Evolutionary conservation across 2,329 filamentous ascomycete species (phyloP).

Genomic region (Alternaria novae-zelandiae): DNA sequence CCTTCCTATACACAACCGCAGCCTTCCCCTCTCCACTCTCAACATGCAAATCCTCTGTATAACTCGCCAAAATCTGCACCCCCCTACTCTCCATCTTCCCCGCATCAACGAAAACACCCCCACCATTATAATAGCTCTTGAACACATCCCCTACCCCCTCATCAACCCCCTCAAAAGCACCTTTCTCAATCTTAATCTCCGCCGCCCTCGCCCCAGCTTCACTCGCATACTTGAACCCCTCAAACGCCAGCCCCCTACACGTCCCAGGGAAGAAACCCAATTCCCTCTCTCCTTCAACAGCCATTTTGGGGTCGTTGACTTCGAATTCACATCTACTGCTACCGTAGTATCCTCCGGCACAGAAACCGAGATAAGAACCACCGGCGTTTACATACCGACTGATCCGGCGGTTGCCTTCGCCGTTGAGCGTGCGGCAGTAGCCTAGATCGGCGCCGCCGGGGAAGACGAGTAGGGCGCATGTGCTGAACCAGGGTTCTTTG

Average conservation of each 20-base stretch:
- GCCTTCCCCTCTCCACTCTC: slow-evolving; percentile 76
- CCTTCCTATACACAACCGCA: slow-evolving; percentile 81
- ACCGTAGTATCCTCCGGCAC: slow-evolving; percentile 93
- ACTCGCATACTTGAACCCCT: slow-evolving; percentile 87
- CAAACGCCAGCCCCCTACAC: slow-evolving; percentile 85
- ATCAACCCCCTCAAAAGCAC: slow-evolving; percentile 57
- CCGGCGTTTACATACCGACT: slow-evolving; percentile 83
- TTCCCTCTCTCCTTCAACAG: slow-evolving; percentile 85
- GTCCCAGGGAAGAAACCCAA: slow-evolving; percentile 86
- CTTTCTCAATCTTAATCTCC: slow-evolving; percentile 68
- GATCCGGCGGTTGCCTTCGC: slow-evolving; percentile 84
- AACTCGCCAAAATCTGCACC: slow-evolving; percentile 83
- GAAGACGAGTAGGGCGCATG: slow-evolving; percentile 88
- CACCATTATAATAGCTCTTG: slow-evolving; percentile 89
- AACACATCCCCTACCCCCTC: slow-evolving; percentile 67
- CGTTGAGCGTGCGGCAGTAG: slow-evolving; percentile 88
- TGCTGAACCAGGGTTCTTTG: slow-evolving; percentile 88
- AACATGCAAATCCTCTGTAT: slow-evolving; percentile 75
- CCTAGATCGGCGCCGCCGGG: slow-evolving; percentile 93
- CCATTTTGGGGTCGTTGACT: slow-evolving; percentile 78
- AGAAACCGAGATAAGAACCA: slow-evolving; percentile 87
- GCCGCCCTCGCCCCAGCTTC: slow-evolving; percentile 82
- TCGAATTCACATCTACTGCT: slow-evolving; percentile 86
- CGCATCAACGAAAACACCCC: slow-evolving; percentile 88
- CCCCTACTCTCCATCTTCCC: slow-evolving; percentile 65